These are phyloP conservation scores for Amanita subjunquillea DNA, from an alignment of 768 basidiomycete species.

Conservation along the genomic window DNA sequence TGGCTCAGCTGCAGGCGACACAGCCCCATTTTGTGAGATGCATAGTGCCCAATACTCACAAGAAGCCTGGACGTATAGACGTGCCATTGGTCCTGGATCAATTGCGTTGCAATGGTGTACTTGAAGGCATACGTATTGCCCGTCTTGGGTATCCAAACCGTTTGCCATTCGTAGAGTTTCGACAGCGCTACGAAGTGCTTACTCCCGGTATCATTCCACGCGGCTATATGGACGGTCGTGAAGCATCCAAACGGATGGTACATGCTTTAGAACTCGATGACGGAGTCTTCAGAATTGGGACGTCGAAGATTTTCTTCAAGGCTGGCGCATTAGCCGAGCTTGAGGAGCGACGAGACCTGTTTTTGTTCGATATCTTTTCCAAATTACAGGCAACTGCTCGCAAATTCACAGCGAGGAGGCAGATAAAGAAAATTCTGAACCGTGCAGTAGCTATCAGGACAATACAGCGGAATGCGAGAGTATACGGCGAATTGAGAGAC, in stretches of 20 bases:
- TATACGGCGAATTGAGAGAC: constrained; percentile 82
- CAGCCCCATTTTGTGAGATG: constrained; percentile 98
- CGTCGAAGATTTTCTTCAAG: constrained; percentile 98
- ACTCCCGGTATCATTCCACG: constrained; percentile 88
- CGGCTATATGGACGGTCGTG: constrained; percentile 97
- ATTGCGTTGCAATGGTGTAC: constrained; percentile 94
- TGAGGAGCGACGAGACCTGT: constrained; percentile 81
- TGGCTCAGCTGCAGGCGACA: constrained; percentile 85
- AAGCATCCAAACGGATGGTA: constrained; percentile 88
- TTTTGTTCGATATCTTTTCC: constrained; percentile 86
- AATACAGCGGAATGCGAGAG: constrained; percentile 87
- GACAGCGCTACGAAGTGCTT: constrained; percentile 92
- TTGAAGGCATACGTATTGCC: constrained; percentile 97
- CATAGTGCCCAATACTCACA: constrained; percentile 89
- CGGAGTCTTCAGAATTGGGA: constrained; percentile 79
- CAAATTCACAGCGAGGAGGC: constrained; percentile 78
- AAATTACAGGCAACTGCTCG: constrained; percentile 79
- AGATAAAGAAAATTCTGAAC: constrained; percentile 92
- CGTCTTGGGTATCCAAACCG: constrained; percentile 96
- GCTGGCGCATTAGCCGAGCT: constrained; percentile 94
- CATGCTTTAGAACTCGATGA: constrained; percentile 83
- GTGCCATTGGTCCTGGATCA: constrained; percentile 95
- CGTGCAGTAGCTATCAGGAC: constrained; percentile 85
- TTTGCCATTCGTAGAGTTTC: constrained; percentile 94
- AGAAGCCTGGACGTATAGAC: constrained; percentile 87